These are phyloP conservation scores for Periconia macrospinosa DNA, from an alignment of 2,329 filamentous ascomycete species.

Conservation along the genomic window DNA sequence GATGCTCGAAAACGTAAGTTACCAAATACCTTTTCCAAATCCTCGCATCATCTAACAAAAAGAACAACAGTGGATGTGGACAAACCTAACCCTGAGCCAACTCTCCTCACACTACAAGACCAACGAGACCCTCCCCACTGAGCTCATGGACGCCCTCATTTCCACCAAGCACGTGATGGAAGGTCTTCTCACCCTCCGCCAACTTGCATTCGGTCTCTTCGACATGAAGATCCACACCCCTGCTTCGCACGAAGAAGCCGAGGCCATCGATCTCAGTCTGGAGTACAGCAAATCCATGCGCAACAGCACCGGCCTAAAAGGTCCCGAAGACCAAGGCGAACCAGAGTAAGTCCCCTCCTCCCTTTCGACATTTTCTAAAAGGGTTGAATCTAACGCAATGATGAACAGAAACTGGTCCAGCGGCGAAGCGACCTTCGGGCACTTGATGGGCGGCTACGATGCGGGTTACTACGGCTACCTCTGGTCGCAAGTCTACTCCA, in stretches of 20 bases:
- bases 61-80: neutral
- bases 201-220: neutral
- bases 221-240: slow-evolving; percentile 1
- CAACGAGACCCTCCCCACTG: neutral
- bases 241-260: neutral
- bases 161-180: slow-evolving; percentile 1
- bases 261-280: neutral
- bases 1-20: neutral
- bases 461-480: neutral
- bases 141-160: neutral
- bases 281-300: neutral
- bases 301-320: neutral
- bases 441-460: neutral
- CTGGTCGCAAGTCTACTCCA: slow-evolving; percentile 1
- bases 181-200: neutral
- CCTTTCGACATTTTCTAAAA: neutral
- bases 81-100: neutral
- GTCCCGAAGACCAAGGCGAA: neutral
- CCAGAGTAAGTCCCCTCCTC: neutral
- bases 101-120: slow-evolving; percentile 1
- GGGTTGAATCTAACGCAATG: neutral
- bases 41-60: neutral
- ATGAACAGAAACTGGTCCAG: neutral
- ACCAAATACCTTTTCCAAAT: neutral
- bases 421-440: neutral